These are phyloP conservation scores for Galerina marginata DNA, from an alignment of 768 basidiomycete species.

Conservation along the genomic window DNA sequence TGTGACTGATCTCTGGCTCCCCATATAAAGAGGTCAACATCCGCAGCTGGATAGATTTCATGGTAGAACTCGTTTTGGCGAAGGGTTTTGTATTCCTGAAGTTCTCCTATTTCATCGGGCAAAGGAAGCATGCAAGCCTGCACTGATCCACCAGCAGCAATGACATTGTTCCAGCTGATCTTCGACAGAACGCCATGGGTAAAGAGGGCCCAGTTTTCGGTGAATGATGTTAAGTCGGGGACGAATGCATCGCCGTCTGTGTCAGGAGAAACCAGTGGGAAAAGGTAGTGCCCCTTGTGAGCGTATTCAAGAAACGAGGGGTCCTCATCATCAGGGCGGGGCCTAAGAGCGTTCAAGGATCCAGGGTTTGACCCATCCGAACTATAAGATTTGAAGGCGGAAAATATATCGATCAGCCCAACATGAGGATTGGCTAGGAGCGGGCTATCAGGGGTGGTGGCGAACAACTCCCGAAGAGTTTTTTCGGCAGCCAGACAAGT, in stretches of 20 bases:
- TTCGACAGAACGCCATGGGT: slow-evolving; percentile 49
- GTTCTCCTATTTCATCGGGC: too few species aligned
- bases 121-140: slow-evolving; percentile 33
- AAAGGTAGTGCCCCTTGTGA: background rate
- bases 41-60: slow-evolving; percentile 46
- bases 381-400: too few species aligned
- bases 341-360: too few species aligned
- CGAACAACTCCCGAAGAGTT: background rate
- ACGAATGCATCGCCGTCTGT: background rate
- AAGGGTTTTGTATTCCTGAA: too few species aligned
- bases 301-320: too few species aligned
- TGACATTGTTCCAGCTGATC: slow-evolving; percentile 50
- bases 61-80: slow-evolving; percentile 42
- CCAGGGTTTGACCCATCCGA: too few species aligned
- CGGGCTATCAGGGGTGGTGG: background rate
- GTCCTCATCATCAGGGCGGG: too few species aligned
- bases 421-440: background rate
- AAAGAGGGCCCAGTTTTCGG: slow-evolving; percentile 51
- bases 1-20: slow-evolving; percentile 35
- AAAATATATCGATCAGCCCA: background rate
- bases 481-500: too few species aligned
- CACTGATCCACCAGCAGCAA: slow-evolving; percentile 52
- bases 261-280: background rate
- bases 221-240: slow-evolving; percentile 47
- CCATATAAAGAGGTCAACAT: slow-evolving; percentile 53